phyloP scores from a whole-genome alignment of 345 rosid species.

The Sisymbrium altissimum region DNA sequence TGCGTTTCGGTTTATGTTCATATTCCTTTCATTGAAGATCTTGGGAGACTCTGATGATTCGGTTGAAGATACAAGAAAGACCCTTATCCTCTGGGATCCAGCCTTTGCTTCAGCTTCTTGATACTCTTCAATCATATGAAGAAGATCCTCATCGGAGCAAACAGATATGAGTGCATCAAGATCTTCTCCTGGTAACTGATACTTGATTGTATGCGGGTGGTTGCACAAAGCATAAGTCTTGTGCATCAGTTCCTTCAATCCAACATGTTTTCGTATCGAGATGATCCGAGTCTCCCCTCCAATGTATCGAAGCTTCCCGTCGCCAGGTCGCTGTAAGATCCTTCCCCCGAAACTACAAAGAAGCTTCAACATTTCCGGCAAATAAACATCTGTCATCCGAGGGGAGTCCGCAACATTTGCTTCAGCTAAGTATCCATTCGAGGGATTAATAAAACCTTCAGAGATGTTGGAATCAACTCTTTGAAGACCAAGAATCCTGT shows the following conservation, averaged over 20 bases:
- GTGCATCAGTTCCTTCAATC: slow-evolving; percentile 57
- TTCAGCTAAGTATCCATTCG: slow-evolving; percentile 25
- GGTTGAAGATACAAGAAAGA: slow-evolving; percentile 59
- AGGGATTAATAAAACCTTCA: slow-evolving; percentile 34
- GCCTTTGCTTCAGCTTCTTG: slow-evolving; percentile 56
- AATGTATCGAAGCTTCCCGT: slow-evolving; percentile 80
- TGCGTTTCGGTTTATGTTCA: slow-evolving; percentile 19
- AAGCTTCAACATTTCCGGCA: slow-evolving; percentile 53
- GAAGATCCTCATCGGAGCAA: slow-evolving; percentile 81
- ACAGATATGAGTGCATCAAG: slow-evolving; percentile 86
- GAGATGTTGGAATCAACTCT: slow-evolving; percentile 45
- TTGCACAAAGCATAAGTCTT: slow-evolving; percentile 64
- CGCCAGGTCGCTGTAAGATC: slow-evolving; percentile 75
- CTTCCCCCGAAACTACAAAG: slow-evolving; percentile 87
- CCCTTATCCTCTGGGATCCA: slow-evolving; percentile 67
- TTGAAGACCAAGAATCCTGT: slow-evolving; percentile 34
- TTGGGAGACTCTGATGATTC: slow-evolving; percentile 52
- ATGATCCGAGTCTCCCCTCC: slow-evolving; percentile 91
- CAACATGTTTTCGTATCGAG: slow-evolving; percentile 50
- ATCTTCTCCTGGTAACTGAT: slow-evolving; percentile 94
- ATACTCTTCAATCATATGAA: slow-evolving; percentile 78
- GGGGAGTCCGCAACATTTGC: slow-evolving; percentile 42
- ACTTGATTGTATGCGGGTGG: slow-evolving; percentile 73
- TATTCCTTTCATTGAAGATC: slow-evolving; percentile 44
- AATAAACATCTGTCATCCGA: slow-evolving; percentile 33